Evolutionary conservation across 1,139 yeast genomes (phyloP), one percentile per base, ranked within the genome.

Genomic region (Kluyveromyces marxianus): DNA sequence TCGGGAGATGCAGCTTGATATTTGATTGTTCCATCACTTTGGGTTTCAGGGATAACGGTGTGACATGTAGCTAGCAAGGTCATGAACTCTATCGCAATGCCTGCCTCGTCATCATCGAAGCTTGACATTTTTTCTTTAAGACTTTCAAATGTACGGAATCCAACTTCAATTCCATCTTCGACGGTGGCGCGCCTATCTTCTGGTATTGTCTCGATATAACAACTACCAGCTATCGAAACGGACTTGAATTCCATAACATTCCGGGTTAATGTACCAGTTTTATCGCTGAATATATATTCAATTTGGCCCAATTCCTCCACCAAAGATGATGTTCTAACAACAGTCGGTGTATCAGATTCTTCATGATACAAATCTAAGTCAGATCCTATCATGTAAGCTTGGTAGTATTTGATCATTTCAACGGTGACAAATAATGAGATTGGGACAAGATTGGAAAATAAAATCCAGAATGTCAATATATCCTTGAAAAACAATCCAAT

Each of bases 1-100:
- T 94, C 99, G 1, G 98, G 98, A 2, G 97, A 90, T 0, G 98
- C 97, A 0, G 99, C 98, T 68, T 94, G 98, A 62, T 94, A 94
- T 63, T 87, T 90, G 54, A 92, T 83, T 1, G 71, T 59, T 0
- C 85, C 85, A 45, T 77, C 75, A 1, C 61, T 57, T 49, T 75
- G 75, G 21, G 76, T 72, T 64, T 94, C 98, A 0, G 98, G 98
- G 52, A 94, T 94, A 41, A 94, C 99, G 0, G 99, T 94, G 61
- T 94, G 99, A 64, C 98, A 94, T 0, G 96, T 83, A 45, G 97
- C 87, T 48, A 94, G 70, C 46, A 90, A 70, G 0, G 92, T 83
- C 54, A 94, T 75, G 56, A 94, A 90, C 57, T 84, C 90, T 56
- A 86, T 82, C 48, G 90, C 85, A 3, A 85, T 74, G 4, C 79